Base-by-base conservation (phyloP, 192 early-diverging fungal species). In the Powellomyces hirtus region DNA sequence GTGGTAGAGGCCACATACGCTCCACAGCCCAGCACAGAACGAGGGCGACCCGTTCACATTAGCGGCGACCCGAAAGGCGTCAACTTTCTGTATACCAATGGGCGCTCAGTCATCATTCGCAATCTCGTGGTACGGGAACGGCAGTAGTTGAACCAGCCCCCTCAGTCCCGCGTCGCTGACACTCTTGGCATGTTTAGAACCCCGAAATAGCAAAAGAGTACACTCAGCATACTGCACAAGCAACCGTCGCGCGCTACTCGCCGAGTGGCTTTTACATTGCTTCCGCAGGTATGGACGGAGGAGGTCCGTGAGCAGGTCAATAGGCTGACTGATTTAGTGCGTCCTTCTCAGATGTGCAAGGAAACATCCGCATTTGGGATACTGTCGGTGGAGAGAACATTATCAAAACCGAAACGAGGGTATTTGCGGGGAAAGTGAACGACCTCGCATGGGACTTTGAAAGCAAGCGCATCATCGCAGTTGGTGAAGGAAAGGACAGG, bases 331-430 rank as follows among this genome's bases (percentile, higher is more conserved):
- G 40, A 42, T 18, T 8, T 42, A 18, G 18, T 35, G 37, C 71
- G 16, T 33, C 6, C 30, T 36, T 1, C 34, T 16, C 42, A 91
- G 90, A 95, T 72, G 82, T 84, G n/a, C 64, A 82, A 52, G 97
- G 97, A 38, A 95, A 93, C 73, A 87, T 98, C 45, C 86, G 94
- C 35, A 89, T 98, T 45, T 98, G 97, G 97, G 97, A 96, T 68
- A 84, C 91, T 18, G 77, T 89, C 3, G 84, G 88, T 64, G 86
- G 81, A 29, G 91, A 95, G 38, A 66, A 81, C 68, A 88, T 91
- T 33, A 71, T 96, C 59, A 97, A 96, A 74, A 86, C 86, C 62
- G 93, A 97, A 73, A 86, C 86, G 30, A 85, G 79, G 44, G 84
- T 90, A 22, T 82, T 91, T 68, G 65, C 73, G 60, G 94, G 90